Base-by-base conservation (phyloP, 2,329 filamentous ascomycete species). In the Aphanoascus verrucosus region DNA sequence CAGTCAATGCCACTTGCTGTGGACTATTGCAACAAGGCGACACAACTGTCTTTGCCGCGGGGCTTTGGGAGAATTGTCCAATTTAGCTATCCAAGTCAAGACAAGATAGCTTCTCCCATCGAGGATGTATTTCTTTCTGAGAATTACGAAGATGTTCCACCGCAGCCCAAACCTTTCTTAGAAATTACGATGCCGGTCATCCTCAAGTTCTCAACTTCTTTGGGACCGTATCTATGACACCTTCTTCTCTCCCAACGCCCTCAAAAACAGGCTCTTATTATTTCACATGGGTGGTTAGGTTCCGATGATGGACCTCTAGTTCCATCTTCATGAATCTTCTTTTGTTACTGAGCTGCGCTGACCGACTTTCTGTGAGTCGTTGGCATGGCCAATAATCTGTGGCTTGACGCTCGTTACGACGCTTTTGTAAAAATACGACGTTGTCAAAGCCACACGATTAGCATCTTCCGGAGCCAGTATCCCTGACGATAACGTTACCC, bases 111-210 rank as follows among this genome's bases (percentile, higher is more conserved):
- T 28, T 28, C 23, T 28, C 23, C 23, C 23, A 28, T 28, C 23
- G 23, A 28, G 23, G 23, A 28, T 28, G 7, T 28, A 28, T 28
- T 28, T 28, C 23, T 28, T 28, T 28, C 23, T 41, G 6, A 17
- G 17, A 15, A 15, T 15, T 41, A 17, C 15, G 38, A 5, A 28
- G 41, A 15, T 15, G 40, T 42, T 42, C 15, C 40, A 42, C 40
- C 5, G 17, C 15, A 9, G n/a, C 15, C 3, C 40, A 4, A 42
- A 12, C 8, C 7, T 15, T 14, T 45, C 32, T 23, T 15, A n/a
- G 43, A 45, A 45, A 45, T 32, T 45, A 45, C 43, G 12, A 45
- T 45, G 43, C 31, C 32, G 43, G 20, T 31, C 43, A 20, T n/a
- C n/a, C n/a, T n/a, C n/a, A n/a, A n/a, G 12, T 45, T 19, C 20